Evolutionary conservation across 768 basidiomycete genomes (phyloP), one percentile per base, ranked within the genome.

Genomic region (Pleurotus djamor): DNA sequence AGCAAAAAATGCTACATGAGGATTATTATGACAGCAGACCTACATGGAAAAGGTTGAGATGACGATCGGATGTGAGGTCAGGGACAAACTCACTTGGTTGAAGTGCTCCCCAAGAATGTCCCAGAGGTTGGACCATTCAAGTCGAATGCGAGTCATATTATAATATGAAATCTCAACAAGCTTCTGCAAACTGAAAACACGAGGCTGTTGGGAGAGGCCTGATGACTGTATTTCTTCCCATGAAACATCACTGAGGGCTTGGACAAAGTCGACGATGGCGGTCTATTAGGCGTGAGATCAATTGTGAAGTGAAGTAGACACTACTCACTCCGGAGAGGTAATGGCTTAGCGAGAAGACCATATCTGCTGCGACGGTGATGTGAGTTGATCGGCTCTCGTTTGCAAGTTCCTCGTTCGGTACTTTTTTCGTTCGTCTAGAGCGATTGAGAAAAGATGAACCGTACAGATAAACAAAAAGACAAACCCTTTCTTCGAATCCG

Each of bases 161-260:
- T 99, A 99, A 72, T 99, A 99, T 7, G 96, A 97, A 58, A 99
- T 98, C 69, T 99, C 97, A 43, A 98, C 96, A 37, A 99, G 80
- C 74, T 98, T 99, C 73, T 98, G 96, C 59, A 99, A 75, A 72
- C 96, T 96, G 81, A 98, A 99, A 59, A 98, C 78, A 28, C 97
- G 87, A 1, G 97, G 96, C 69, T 94, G 91, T 61, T 96, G 89
- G 3, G 96, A 96, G 33, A 94, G 75, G 14, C 95, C 95, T 0
- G 97, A 98, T 0, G 95, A 96, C 71, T 97, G 94, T 38, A 99
- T 99, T 74, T 99, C 97, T 71, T 98, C 94, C 96, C 96, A 98
- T 41, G 97, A 99, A 38, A 99, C 92, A 66, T 96, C 94, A 69
- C 94, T 93, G 4, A 99, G 79, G 2, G 97, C 95, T 72, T 89